A percentile compares a stretch with the other conserved stretches of the same genome.
Conservation (phyloP, 495 filamentous ascomycete genomes). For the Xylaria flabelliformis region DNA sequence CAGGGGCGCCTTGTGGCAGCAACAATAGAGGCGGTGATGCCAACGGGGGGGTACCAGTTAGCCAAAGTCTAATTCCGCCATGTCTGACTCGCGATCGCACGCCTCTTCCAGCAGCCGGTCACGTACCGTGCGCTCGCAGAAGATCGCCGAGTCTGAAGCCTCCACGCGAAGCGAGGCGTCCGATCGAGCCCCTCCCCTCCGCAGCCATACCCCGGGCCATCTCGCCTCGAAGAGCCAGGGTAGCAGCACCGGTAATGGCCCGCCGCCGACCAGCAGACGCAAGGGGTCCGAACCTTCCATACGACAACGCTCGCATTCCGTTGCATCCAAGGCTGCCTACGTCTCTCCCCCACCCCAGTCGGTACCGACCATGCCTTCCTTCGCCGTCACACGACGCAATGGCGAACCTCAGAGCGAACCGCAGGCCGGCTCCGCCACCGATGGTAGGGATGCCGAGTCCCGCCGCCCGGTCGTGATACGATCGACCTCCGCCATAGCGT, state of each 20-base stretch:
- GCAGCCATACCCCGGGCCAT: slow-evolving; percentile 62
- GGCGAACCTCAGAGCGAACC: slow-evolving; percentile 37
- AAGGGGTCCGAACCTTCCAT: slow-evolving; percentile 55
- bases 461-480: slow-evolving; percentile 49
- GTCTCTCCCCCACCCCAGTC: slow-evolving; percentile 37
- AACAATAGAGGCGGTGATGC: slow-evolving; percentile 5
- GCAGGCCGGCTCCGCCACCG: slow-evolving; percentile 50
- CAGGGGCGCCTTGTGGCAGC: not conserved
- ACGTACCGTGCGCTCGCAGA: slow-evolving; percentile 38
- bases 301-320: slow-evolving; percentile 57
- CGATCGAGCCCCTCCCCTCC: slow-evolving; percentile 37
- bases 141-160: slow-evolving; percentile 37
- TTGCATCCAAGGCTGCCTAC: slow-evolving; percentile 42
- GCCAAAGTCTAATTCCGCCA: slow-evolving; percentile 18
- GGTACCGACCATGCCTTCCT: slow-evolving; percentile 33
- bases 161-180: slow-evolving; percentile 39
- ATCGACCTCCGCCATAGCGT: slow-evolving; percentile 60
- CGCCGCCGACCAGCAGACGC: slow-evolving; percentile 41
- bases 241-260: slow-evolving; percentile 8
- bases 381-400: slow-evolving; percentile 34
- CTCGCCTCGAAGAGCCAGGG: slow-evolving; percentile 54
- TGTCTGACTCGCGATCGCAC: slow-evolving; percentile 42
- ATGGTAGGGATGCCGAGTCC: slow-evolving; percentile 38
- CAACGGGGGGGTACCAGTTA: not conserved
- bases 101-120: slow-evolving; percentile 34